These are phyloP conservation scores for Chamaenerion angustifolium DNA, from an alignment of 345 rosid species.

Conservation along the genomic window DNA sequence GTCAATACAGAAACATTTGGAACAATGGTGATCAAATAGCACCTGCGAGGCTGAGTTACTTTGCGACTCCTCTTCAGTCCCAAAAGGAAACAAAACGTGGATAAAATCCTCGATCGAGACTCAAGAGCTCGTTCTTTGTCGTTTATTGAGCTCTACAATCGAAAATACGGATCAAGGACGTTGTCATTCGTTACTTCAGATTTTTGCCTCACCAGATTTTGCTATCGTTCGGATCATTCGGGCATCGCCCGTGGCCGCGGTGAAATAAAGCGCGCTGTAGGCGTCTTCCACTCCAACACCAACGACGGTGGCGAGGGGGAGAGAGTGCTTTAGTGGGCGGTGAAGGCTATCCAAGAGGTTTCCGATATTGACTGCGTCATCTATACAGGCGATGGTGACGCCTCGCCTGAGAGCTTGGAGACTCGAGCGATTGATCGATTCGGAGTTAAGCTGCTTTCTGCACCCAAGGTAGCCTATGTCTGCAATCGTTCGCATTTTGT, in stretches of 20 bases:
- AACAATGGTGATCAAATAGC: no score
- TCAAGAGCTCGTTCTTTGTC: not conserved
- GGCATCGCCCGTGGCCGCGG: slow-evolving; percentile 27
- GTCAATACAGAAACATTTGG: no score
- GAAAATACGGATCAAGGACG: no score
- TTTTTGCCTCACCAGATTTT: no score
- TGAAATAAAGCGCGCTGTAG: slow-evolving; percentile 39
- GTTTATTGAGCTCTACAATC: not conserved
- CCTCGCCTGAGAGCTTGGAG: slow-evolving; percentile 40
- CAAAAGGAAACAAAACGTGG: no score
- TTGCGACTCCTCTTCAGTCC: no score
- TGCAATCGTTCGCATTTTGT: no score
- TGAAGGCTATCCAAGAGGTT: slow-evolving; percentile 63
- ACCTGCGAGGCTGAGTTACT: no score
- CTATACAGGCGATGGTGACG: slow-evolving; percentile 71
- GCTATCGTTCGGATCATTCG: slow-evolving; percentile 9
- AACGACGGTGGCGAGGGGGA: slow-evolving; percentile 99
- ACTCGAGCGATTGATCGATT: slow-evolving; percentile 71
- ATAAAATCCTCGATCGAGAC: no score
- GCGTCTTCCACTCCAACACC: slow-evolving; percentile 84
- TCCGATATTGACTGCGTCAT: slow-evolving; percentile 54
- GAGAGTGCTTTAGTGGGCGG: slow-evolving; percentile 92
- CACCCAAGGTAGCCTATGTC: slow-evolving; percentile 77
- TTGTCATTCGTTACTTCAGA: no score
- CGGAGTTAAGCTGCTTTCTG: slow-evolving; percentile 52